Conservation (phyloP, 192 early-diverging fungal genomes). For the Coemansia furcata region DNA sequence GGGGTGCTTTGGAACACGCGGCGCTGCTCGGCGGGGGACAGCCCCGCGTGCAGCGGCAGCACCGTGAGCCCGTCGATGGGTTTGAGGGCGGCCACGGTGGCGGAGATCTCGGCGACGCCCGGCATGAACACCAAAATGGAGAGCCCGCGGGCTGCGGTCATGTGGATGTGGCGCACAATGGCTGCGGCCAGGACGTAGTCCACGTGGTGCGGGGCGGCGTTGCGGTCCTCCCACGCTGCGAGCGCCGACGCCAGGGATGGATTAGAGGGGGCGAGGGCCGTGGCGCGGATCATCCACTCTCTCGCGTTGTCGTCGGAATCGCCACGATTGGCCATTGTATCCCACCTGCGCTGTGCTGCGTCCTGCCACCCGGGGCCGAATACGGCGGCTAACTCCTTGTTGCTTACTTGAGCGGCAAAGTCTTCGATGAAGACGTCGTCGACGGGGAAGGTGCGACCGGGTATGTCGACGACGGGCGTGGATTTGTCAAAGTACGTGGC, state of each 20-base stretch:
- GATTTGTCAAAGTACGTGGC: conserved; percentile 67
- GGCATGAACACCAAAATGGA: conserved; percentile 72
- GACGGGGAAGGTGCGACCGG: conserved; percentile 76
- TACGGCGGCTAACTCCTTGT: neutral
- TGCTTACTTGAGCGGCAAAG: neutral
- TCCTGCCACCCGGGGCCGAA: conserved; percentile 11
- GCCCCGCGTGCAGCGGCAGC: conserved; percentile 62
- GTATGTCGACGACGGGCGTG: conserved; percentile 62
- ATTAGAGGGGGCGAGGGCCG: neutral
- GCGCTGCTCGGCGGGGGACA: conserved; percentile 56
- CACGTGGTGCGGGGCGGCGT: conserved; percentile 9
- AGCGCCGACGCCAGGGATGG: conserved; percentile 3
- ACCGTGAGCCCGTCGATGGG: conserved; percentile 16
- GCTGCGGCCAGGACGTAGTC: conserved; percentile 62
- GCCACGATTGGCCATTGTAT: too few relatives aligned
- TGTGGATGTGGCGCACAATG: conserved; percentile 61
- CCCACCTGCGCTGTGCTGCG: neutral
- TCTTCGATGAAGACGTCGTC: conserved; percentile 59
- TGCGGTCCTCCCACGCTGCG: conserved; percentile 28
- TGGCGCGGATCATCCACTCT: conserved; percentile 1
- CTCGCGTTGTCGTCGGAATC: neutral
- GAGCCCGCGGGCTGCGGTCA: conserved; percentile 37
- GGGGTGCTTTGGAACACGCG: conserved; percentile 39
- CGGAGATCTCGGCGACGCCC: conserved; percentile 71
- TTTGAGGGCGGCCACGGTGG: conserved; percentile 60